A percentile compares a stretch with the other conserved stretches of the same genome.
phyloP scores from a whole-genome alignment of 352 stramenopile genomes.

The Hyaloperonospora brassicae region DNA sequence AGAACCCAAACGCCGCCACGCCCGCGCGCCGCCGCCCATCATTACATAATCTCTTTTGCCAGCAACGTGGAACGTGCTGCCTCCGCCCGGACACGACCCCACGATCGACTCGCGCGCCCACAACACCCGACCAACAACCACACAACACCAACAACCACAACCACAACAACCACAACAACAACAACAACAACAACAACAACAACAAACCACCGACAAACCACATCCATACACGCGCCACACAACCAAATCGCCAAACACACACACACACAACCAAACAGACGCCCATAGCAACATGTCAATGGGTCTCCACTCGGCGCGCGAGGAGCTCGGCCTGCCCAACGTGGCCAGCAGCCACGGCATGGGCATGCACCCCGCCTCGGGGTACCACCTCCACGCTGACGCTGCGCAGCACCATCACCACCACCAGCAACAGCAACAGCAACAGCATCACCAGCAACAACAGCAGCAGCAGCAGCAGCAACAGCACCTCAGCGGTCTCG shows the following conservation, averaged over 20 bases:
- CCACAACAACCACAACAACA: neutral
- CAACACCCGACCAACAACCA: no score
- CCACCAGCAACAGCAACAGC: no score
- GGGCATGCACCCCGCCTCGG: conserved; percentile 13
- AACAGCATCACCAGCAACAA: no score
- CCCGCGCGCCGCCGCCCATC: conserved; percentile 30
- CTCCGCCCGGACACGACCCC: conserved; percentile 3
- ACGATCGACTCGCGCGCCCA: neutral
- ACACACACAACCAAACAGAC: conserved; percentile 26
- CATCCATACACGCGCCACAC: no score
- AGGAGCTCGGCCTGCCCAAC: conserved; percentile 60
- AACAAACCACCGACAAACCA: conserved; percentile 5
- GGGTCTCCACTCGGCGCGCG: conserved; percentile 61
- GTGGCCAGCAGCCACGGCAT: conserved; percentile 33
- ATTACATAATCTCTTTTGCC: conserved; percentile 79
- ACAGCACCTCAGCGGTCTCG: conserved; percentile 28
- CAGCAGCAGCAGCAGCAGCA: no score
- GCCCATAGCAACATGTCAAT: conserved; percentile 44
- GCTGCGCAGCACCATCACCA: conserved; percentile 11
- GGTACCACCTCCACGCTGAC: conserved; percentile 30
- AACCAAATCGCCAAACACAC: conserved; percentile 28
- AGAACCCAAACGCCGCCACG: conserved; percentile 13
- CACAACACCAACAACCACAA: neutral
- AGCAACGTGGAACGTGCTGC: conserved; percentile 32
- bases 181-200: conserved; percentile 8